Conservation (phyloP, 2,329 filamentous ascomycete species). For the Stachybotrys echinatus region DNA sequence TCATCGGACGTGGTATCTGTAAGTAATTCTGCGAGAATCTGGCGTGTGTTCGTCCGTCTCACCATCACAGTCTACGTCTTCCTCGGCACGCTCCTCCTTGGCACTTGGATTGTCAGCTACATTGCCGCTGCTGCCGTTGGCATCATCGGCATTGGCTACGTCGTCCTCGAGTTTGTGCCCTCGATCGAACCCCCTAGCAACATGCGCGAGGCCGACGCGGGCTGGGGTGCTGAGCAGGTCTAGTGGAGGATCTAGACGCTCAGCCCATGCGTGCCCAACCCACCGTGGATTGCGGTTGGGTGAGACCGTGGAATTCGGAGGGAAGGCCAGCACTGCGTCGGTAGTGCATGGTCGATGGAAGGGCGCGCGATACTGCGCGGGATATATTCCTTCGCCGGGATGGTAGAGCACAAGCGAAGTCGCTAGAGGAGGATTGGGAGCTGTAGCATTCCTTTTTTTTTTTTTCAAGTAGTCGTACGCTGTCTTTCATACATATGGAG, state of each 20-base stretch:
- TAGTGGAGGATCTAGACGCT: slow-evolving; percentile 27
- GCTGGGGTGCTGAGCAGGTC: slow-evolving; percentile 75
- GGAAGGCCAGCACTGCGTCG: too few relatives aligned
- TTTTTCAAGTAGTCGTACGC: too few relatives aligned
- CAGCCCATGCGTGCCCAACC: not conserved
- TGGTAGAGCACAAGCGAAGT: too few relatives aligned
- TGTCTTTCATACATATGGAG: too few relatives aligned
- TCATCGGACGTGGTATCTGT: slow-evolving; percentile 93
- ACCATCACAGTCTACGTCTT: slow-evolving; percentile 80
- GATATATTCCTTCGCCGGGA: too few relatives aligned
- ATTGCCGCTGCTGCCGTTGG: slow-evolving; percentile 76
- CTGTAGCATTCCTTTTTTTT: too few relatives aligned
- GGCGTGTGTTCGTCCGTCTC: slow-evolving; percentile 2
- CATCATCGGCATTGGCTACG: slow-evolving; percentile 72
- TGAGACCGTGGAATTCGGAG: too few relatives aligned
- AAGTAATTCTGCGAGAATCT: slow-evolving; percentile 38
- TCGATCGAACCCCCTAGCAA: slow-evolving; percentile 76
- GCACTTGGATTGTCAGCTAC: slow-evolving; percentile 59
- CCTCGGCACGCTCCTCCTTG: slow-evolving; percentile 78
- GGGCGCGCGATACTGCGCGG: too few relatives aligned
- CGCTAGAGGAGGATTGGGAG: too few relatives aligned
- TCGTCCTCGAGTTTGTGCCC: slow-evolving; percentile 68
- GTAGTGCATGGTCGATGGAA: too few relatives aligned
- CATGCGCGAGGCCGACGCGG: slow-evolving; percentile 72
- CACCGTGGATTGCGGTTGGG: too few relatives aligned